Conservation (phyloP, 2,329 filamentous ascomycete genomes). For the Cladosporium austrohemisphaericum region DNA sequence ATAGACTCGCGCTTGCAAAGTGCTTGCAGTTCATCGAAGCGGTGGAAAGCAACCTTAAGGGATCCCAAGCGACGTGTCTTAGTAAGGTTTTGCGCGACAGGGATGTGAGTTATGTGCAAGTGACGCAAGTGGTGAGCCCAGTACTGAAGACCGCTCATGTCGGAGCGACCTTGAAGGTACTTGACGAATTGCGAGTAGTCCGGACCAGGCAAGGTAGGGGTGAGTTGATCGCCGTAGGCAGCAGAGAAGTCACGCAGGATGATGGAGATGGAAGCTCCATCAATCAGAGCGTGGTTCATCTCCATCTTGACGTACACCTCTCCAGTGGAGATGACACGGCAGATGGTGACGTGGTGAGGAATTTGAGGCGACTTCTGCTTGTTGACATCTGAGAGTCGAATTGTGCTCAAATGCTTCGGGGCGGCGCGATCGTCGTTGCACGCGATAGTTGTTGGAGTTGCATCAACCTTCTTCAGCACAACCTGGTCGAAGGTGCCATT, state of each 20-base stretch:
- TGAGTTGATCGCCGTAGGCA: constrained; percentile 8
- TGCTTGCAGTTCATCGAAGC: constrained; percentile 10
- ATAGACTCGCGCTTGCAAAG: constrained; percentile 2
- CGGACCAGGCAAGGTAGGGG: neutral
- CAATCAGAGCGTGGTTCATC: constrained; percentile 12
- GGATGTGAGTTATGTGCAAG: constrained; percentile 5
- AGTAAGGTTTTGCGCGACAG: constrained; percentile 4
- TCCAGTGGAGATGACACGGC: constrained; percentile 13
- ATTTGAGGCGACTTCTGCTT: constrained; percentile 26
- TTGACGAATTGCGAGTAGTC: constrained; percentile 8
- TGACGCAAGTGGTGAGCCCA: constrained; percentile 9
- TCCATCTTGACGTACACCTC: constrained; percentile 10
- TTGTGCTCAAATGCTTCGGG: neutral
- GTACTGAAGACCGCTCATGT: constrained; percentile 12
- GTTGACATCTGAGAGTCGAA: constrained; percentile 44
- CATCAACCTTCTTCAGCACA: constrained; percentile 5
- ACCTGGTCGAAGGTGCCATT: constrained; percentile 12
- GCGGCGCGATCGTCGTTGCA: constrained; percentile 3
- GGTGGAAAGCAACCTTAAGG: constrained; percentile 13
- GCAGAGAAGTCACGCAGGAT: constrained; percentile 10
- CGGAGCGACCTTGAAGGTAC: constrained; percentile 6
- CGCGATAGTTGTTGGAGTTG: constrained; percentile 4
- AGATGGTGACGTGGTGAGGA: constrained; percentile 12
- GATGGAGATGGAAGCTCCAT: constrained; percentile 10
- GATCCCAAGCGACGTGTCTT: constrained; percentile 9